Base-by-base conservation (phyloP, 2,329 filamentous ascomycete genomes). In the Hawksworthiomyces lignivorus region DNA sequence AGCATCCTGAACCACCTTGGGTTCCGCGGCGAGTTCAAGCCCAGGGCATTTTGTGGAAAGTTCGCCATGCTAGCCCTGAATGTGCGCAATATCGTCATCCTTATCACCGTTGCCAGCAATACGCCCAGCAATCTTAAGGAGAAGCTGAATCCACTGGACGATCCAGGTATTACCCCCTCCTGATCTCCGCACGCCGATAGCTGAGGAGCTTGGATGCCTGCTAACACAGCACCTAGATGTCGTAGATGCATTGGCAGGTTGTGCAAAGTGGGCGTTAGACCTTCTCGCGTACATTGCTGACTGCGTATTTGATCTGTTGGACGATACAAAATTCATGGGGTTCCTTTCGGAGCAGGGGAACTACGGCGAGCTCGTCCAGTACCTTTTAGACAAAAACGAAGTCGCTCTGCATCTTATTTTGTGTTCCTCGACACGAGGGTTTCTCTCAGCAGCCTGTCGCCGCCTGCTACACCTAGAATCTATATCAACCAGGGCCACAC, bases 1-100 rank as follows among this genome's bases (percentile, higher is more conserved):
- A 85, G 86, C 54, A 77, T 92, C 21, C 80, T 94, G 56, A 82
- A 85, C 44, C 80, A 86, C 39, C 66, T 96, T 9, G 86, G 84
- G 4, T 89, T 84, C 56, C 73, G 70, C 32, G 81, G 80, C 12
- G 77, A 81, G 50, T 70, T 70, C 44, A 66, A 70, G 27, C 64
- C 72, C 7, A 77, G 85, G 17, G 74, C 70, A 4, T 77, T 89
- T 31, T 69, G 75, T 39, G 81, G 84, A 48, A 88, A 87, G 57
- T 75, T 90, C 48, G 77, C 87, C 7, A 85, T 82, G 73, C 64
- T 85, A 11, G 74, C 82, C 36, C 66, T 95, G 12, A 86, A 87
- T 52, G 68, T 90, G 39, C 78, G 87, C 32, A 84, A 86, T 50
- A 76, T 80, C 62, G 65, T 81, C 58, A 69, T 84, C 61, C 62